A percentile compares a stretch with the other conserved stretches of the same genome.
Conservation (phyloP, 495 filamentous ascomycete species). For the Neurospora sp. region DNA sequence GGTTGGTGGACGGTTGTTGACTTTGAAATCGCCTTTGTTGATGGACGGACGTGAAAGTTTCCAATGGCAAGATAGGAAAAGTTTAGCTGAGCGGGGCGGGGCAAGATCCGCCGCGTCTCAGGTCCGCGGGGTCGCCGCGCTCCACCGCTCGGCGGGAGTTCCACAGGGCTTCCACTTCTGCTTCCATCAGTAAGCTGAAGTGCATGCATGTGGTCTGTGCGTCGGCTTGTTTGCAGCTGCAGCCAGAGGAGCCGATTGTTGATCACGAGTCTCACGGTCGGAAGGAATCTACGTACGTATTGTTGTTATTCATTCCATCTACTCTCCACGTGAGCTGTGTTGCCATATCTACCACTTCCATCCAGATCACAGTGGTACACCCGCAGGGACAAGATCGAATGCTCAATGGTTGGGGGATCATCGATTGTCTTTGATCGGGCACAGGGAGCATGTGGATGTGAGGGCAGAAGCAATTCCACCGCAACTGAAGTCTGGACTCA, state of each 20-base stretch:
- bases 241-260: neutral
- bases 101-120: neutral
- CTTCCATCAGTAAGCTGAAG: neutral
- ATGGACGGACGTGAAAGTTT: neutral
- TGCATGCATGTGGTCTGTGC: neutral
- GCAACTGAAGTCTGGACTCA: neutral
- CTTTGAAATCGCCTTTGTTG: neutral
- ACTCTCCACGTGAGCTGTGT: neutral
- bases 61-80: neutral
- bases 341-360: neutral
- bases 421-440: neutral
- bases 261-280: neutral
- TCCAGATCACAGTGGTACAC: neutral
- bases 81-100: neutral
- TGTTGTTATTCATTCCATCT: neutral
- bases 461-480: neutral
- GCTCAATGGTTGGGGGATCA: neutral
- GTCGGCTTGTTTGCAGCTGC: neutral
- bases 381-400: neutral
- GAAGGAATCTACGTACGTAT: neutral
- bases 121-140: neutral
- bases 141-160: neutral
- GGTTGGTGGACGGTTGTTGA: neutral
- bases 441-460: neutral
- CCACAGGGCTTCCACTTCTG: neutral